Evolutionary conservation across 2,329 filamentous ascomycete species (phyloP), one percentile per base, ranked within the genome.

Genomic region (Colletotrichum navitas): DNA sequence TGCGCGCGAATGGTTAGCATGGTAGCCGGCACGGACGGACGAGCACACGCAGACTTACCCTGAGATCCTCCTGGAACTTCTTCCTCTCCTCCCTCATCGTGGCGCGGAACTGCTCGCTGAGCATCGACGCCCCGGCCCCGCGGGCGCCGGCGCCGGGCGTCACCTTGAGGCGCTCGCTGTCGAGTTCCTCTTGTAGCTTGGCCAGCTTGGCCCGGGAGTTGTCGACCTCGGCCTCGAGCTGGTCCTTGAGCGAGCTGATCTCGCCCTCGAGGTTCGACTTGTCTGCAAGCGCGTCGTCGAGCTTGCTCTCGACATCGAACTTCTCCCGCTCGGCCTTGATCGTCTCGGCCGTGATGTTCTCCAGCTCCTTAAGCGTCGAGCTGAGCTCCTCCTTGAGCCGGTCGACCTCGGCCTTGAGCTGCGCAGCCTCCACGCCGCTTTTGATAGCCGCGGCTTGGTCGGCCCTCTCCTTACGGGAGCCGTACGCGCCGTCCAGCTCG

Each of bases 401-500:
- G 58, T 85, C 83, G 29, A 89, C 81, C 74, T 89, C 84, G 29
- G 79, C 77, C 74, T 84, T 80, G 52, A 89, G 81, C 75, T 84
- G 83, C 66, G 80, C 75, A 54, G 84, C 80, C 76, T 88, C 84
- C n/a, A 76, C 78, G 68, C 81, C 82, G 67, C 80, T 84, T 79
- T 88, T 87, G 75, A 86, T 81, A 56, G 86, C 86, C 1, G 88
- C 88, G 26, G 86, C 85, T 74, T 90, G 88, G 16, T 86, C 86
- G 26, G 88, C 88, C 29, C 89, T 87, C 80, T 90, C 85, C 69
- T 87, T 85, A 71, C 88, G 85, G 68, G 86, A 85, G 68, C 88
- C 88, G 77, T 90, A 90, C 34, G 88, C 88, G 68, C 87, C 87
- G 74, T 91, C 89, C 39, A 91, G 84, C 79, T 91, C 89, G 24